A percentile compares a stretch with the other conserved stretches of the same genome.
Conservation (phyloP, 495 filamentous ascomycete species). For the Acidiella bohemica region DNA sequence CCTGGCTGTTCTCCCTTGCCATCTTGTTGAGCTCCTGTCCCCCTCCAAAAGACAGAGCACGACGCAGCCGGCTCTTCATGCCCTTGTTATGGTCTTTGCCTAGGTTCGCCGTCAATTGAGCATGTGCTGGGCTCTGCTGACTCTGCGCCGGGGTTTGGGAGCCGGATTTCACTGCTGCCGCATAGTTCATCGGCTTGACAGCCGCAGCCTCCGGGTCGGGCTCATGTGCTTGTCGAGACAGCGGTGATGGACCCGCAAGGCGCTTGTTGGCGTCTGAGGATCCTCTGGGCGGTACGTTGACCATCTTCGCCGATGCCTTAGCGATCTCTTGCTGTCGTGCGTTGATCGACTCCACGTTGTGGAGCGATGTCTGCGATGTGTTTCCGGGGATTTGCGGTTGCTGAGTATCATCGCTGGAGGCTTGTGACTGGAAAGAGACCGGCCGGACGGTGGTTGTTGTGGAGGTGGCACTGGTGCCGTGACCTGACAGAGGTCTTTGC, state of each 20-base stretch:
- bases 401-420: slow-evolving; percentile 34
- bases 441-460: slow-evolving; percentile 22
- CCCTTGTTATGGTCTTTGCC: slow-evolving; percentile 60
- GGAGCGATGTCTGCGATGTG: slow-evolving; percentile 47
- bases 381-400: slow-evolving; percentile 28
- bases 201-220: slow-evolving; percentile 17
- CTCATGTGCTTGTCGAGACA: slow-evolving; percentile 61
- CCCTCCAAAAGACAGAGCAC: slow-evolving; percentile 96
- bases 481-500: slow-evolving; percentile 14
- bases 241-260: slow-evolving; percentile 63
- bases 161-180: slow-evolving; percentile 17
- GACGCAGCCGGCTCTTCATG: slow-evolving; percentile 78
- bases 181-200: slow-evolving; percentile 14
- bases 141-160: slow-evolving; percentile 33
- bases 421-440: slow-evolving; percentile 34
- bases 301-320: slow-evolving; percentile 31
- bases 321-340: slow-evolving; percentile 2
- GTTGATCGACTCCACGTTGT: slow-evolving; percentile 5
- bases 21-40: slow-evolving; percentile 77
- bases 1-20: slow-evolving; percentile 51
- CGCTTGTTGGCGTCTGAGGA: slow-evolving; percentile 63
- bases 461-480: slow-evolving; percentile 15
- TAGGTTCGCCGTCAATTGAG: slow-evolving; percentile 66
- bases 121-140: slow-evolving; percentile 59
- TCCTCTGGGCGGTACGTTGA: slow-evolving; percentile 53